phyloP scores from a whole-genome alignment of 2,329 filamentous ascomycete genomes.

The Penicillium hesseltinei region DNA sequence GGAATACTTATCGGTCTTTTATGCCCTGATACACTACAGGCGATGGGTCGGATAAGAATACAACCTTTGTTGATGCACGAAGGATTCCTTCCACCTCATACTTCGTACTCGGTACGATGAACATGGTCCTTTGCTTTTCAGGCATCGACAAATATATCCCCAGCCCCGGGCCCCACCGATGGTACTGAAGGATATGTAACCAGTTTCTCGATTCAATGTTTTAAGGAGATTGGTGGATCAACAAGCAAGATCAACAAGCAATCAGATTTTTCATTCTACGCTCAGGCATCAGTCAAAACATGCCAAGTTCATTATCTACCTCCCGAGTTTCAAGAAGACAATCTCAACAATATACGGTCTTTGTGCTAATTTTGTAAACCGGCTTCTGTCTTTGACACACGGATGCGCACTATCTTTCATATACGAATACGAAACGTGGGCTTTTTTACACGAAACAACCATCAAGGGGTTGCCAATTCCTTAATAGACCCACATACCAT shows the following conservation, averaged over 20 bases:
- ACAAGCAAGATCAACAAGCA: neutral
- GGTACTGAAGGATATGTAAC: neutral
- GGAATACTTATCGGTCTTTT: no score
- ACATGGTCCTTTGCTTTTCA: neutral
- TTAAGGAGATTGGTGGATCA: neutral
- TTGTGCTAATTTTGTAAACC: neutral
- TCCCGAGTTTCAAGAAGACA: neutral
- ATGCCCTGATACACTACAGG: neutral
- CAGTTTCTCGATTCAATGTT: neutral
- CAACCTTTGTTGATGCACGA: neutral
- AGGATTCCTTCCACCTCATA: neutral
- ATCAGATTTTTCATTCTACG: neutral
- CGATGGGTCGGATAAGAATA: neutral
- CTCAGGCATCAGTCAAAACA: neutral
- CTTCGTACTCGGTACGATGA: neutral
- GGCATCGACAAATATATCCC: neutral
- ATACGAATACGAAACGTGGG: conserved; percentile 4
- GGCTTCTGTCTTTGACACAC: neutral
- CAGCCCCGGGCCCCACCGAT: neutral
- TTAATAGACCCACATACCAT: conserved; percentile 13
- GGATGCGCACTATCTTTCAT: neutral
- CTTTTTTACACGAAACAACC: conserved; percentile 8
- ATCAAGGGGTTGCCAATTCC: conserved; percentile 2
- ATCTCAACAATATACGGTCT: neutral
- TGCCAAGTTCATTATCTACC: neutral